Evolutionary conservation across 1,139 yeast genomes (phyloP), one percentile per base, ranked within the genome.

Genomic region (Sugiyamaella paludigena): DNA sequence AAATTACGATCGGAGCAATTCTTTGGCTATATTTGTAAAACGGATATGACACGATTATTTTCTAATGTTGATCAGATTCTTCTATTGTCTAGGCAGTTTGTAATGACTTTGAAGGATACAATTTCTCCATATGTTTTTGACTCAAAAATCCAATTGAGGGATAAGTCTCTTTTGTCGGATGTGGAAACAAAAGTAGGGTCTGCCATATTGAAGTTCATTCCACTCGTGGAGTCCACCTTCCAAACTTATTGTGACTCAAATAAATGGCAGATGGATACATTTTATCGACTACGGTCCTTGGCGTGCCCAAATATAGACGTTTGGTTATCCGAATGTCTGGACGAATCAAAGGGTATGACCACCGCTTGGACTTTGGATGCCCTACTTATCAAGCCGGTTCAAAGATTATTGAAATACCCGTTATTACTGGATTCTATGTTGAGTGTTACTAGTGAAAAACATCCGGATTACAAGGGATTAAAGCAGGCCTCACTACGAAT

Each of bases 281-380:
- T 59, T 51, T 56, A 58, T 45, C 50, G 63, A 10, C 49, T 58
- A 43, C 54, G 54, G 33, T 54, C 54, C 8, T 51, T 57, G 28
- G 67, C 65, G 2, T 57, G 61, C 27, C 67, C 69, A 2, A 57
- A 53, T 1, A 50, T 66, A 24, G 66, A 62, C 36, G 43, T 45
- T 26, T 70, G 73, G 73, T 56, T 70, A 8, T 40, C 49, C 7
- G 65, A 61, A 36, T 60, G 71, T 44, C 51, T 54, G 3, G 60
- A 56, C 31, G 54, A 57, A 16, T 61, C 67, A 11, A 51, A 55
- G 39, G 43, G 50, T 9, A 48, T 56, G 31, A 70, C 76, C 1
- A 66, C 63, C 2, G 74, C 76, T 0, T 68, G 74, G 73, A 67
- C 72, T 13, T 55, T 72, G 34, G 76, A 71, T 42, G 60, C 73